These are phyloP conservation scores for Trichoderma parareesei DNA, from an alignment of 495 filamentous ascomycete species.

Conservation along the genomic window DNA sequence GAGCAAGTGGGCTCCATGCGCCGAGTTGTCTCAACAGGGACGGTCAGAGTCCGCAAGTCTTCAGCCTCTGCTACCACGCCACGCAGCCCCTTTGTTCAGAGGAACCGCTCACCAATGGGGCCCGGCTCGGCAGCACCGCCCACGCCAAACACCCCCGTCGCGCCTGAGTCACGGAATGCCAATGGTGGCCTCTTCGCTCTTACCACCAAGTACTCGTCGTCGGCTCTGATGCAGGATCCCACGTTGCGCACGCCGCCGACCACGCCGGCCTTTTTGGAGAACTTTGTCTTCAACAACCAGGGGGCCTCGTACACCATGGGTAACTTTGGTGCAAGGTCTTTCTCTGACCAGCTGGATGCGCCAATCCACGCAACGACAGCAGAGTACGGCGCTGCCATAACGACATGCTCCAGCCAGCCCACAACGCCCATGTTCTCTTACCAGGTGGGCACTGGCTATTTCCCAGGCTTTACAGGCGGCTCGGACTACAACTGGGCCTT, in stretches of 20 bases:
- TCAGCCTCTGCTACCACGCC: slow-evolving; percentile 30
- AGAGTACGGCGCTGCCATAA: not conserved
- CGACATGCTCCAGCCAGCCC: not conserved
- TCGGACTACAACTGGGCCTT: not conserved
- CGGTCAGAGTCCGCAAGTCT: slow-evolving; percentile 34
- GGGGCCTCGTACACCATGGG: not conserved
- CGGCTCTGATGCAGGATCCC: slow-evolving; percentile 8
- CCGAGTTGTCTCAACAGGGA: slow-evolving; percentile 37
- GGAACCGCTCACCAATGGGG: slow-evolving; percentile 26
- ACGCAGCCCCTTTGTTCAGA: slow-evolving; percentile 31
- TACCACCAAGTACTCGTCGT: not conserved
- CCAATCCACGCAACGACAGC: not conserved
- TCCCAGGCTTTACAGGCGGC: not conserved
- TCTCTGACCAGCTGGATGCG: not conserved
- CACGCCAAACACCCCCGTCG: slow-evolving; percentile 23
- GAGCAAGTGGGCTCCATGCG: slow-evolving; percentile 36
- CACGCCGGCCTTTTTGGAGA: slow-evolving; percentile 3
- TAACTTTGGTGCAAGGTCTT: not conserved
- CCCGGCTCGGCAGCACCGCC: slow-evolving; percentile 23
- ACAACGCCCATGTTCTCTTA: slow-evolving; percentile 5
- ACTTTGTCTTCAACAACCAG: not conserved
- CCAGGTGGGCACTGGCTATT: not conserved
- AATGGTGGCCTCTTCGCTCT: not conserved
- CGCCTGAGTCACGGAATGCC: not conserved
- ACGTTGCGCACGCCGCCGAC: slow-evolving; percentile 13